These are phyloP conservation scores for Rubus idaeus DNA, from an alignment of 306 rosid species.

Conservation along the genomic window DNA sequence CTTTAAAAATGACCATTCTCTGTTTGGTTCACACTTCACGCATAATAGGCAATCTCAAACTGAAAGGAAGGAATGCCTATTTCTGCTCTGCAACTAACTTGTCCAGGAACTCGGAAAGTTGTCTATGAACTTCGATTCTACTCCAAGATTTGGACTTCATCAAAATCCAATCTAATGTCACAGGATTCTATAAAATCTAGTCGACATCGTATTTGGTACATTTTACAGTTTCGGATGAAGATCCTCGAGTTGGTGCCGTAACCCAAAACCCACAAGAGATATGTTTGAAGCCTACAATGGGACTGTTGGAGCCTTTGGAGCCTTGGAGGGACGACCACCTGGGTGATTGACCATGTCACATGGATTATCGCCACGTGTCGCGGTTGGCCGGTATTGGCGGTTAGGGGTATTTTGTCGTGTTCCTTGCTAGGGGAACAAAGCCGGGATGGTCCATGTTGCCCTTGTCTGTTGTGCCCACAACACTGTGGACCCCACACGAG, in stretches of 20 bases:
- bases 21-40: neutral
- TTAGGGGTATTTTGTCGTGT: constrained; percentile 41
- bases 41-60: neutral
- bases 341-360: neutral
- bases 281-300: neutral
- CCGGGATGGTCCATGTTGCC: constrained; percentile 39
- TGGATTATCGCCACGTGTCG: constrained; percentile 40
- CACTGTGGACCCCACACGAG: neutral
- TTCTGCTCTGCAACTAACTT: neutral
- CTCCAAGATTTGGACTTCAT: neutral
- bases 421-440: constrained; percentile 33
- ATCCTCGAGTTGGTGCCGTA: neutral
- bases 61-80: neutral
- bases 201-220: neutral
- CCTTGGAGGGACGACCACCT: constrained; percentile 2
- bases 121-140: neutral
- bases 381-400: constrained; percentile 53
- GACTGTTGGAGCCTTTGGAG: neutral
- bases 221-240: neutral
- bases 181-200: neutral
- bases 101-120: neutral
- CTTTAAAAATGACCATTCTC: neutral
- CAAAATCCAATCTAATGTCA: too few species aligned
- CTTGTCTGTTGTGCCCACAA: constrained; percentile 39
- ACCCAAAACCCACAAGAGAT: neutral